Evolutionary conservation across 2,329 filamentous ascomycete species (phyloP).

Genomic region (Sporothrix phasma): DNA sequence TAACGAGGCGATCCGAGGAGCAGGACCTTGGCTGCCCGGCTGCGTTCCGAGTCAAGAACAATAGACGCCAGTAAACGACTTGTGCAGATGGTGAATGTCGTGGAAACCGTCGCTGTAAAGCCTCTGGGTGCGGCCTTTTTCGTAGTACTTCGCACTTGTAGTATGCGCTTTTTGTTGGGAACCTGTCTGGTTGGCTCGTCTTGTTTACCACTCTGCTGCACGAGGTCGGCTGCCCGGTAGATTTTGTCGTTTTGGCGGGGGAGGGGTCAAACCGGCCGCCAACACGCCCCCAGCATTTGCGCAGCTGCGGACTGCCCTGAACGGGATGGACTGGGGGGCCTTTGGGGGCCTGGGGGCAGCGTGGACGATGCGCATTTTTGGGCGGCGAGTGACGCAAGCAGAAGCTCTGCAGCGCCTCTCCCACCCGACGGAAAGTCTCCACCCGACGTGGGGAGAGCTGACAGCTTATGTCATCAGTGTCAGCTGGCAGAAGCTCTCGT

Average conservation of each 20-base stretch:
- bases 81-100: no score
- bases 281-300: not conserved
- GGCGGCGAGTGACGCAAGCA: not conserved
- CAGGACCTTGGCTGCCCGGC: not conserved
- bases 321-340: not conserved
- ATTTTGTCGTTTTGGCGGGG: conserved; percentile 6
- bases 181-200: not conserved
- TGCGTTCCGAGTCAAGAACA: not conserved
- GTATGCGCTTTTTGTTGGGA: conserved; percentile 1
- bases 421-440: not conserved
- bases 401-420: not conserved
- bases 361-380: not conserved
- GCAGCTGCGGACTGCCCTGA: not conserved
- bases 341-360: not conserved
- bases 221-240: conserved; percentile 3
- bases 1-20: not conserved
- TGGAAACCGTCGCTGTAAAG: conserved; percentile 8
- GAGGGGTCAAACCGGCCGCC: conserved; percentile 8
- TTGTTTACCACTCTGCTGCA: not conserved
- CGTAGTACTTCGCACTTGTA: not conserved
- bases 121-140: not conserved
- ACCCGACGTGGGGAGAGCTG: not conserved
- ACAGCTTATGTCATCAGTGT: not conserved
- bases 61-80: no score
- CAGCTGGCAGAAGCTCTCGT: not conserved